Base-by-base conservation (phyloP, 2,329 filamentous ascomycete species). In the Rhynchosporium graminicola region DNA sequence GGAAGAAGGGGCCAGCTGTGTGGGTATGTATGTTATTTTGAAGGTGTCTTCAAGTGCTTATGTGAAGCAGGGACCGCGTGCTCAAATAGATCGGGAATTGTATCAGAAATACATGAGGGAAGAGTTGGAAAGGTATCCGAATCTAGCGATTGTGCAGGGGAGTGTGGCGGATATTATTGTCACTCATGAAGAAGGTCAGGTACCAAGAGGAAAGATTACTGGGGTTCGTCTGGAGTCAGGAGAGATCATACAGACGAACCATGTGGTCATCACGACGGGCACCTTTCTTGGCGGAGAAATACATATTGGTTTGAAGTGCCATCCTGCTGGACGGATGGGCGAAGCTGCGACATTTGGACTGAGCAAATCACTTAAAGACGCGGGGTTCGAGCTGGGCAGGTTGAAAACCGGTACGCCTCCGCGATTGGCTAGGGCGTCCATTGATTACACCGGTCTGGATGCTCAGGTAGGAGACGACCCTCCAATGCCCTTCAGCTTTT, bases 281-380 rank as follows among this genome's bases (percentile, higher is more conserved):
- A 99, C 95, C 0, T 99, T 99, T 73, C 78, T 99, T 4, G 90
- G 94, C 10, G 95, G 93, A 20, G 95, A 99, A 76, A 99, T 99
- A 65, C 95, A 99, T 71, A 96, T 99, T 65, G 95, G 92, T 0
- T 79, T 98, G 7, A 84, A 96, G 59, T 84, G 83, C 3, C 97
- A 86, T 73, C 93, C 95, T 0, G 90, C 95, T 0, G 95, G 95
- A 1, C 87, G 95, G 8, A 92, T 99, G 80, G 95, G 94, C 10
- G 95, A 99, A 77, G 91, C 91, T 28, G 93, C 95, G 0, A 97
- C 95, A 0, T 92, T 92, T 72, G 94, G 94, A 0, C 78, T 99
- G 60, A 97, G 93, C 80, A 95, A 93, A 74, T 97, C 93, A 3
- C 80, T 99, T 47, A 85, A 84, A 64, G 90, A 94, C 58, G 93